A percentile compares a stretch with the other conserved stretches of the same genome.
phyloP scores from a whole-genome alignment of 1,284 basidiomycete species.

The Xanthoconium separans region DNA sequence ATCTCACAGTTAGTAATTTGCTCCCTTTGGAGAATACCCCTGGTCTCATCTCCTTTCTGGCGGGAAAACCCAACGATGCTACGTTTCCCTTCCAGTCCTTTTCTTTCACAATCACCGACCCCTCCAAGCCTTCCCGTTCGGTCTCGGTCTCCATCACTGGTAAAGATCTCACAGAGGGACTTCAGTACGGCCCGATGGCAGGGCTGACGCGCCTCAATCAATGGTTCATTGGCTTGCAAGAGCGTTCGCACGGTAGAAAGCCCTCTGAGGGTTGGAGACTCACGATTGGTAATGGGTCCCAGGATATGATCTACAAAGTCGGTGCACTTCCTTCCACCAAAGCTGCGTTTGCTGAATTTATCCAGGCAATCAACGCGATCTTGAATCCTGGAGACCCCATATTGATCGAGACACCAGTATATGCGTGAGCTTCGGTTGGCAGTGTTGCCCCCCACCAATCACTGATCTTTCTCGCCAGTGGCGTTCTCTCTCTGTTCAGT shows the following conservation, averaged over 20 bases:
- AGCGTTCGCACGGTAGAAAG: slow-evolving; percentile 58
- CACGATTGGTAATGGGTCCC: slow-evolving; percentile 80
- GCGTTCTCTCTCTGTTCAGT: slow-evolving; percentile 63
- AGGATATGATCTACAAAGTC: slow-evolving; percentile 88
- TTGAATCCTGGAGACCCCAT: slow-evolving; percentile 82
- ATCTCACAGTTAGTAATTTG: slow-evolving; percentile 52
- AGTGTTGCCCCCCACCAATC: slow-evolving; percentile 8
- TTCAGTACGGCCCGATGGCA: slow-evolving; percentile 80
- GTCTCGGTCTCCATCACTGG: slow-evolving; percentile 53
- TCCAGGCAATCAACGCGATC: slow-evolving; percentile 54
- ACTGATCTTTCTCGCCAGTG: slow-evolving; percentile 39
- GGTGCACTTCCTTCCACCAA: slow-evolving; percentile 5
- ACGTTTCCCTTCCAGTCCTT: slow-evolving; percentile 89
- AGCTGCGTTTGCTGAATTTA: slow-evolving; percentile 11
- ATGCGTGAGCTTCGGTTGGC: slow-evolving; percentile 56
- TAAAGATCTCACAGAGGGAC: slow-evolving; percentile 55
- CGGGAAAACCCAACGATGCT: slow-evolving; percentile 83
- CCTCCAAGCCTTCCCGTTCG: slow-evolving; percentile 44
- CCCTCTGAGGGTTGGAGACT: slow-evolving; percentile 69
- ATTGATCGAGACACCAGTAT: slow-evolving; percentile 84
- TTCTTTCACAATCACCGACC: slow-evolving; percentile 54
- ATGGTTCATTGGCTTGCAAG: slow-evolving; percentile 72
- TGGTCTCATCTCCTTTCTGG: slow-evolving; percentile 84
- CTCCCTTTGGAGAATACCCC: slow-evolving; percentile 77
- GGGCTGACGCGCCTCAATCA: slow-evolving; percentile 64